A percentile compares a stretch with the other conserved stretches of the same genome.
Conservation (phyloP, 805 yeast species). For the Kuraishia cidri region DNA sequence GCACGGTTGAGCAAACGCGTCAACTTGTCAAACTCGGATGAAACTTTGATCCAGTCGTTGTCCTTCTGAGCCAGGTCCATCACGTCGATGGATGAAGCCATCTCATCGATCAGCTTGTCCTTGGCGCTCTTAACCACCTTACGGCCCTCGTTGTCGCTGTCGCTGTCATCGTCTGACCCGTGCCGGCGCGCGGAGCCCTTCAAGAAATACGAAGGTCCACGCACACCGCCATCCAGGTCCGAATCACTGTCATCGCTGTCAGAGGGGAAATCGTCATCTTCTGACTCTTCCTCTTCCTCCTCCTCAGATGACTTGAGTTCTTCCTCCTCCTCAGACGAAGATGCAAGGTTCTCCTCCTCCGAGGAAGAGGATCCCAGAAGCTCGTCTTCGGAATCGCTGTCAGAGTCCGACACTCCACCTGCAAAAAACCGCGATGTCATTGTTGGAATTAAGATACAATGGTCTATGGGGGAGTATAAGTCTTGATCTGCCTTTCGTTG, state of each 20-base stretch:
- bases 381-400: slow-evolving; percentile 43
- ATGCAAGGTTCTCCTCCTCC: slow-evolving; percentile 27
- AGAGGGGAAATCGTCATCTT: slow-evolving; percentile 25
- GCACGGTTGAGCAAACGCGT: slow-evolving; percentile 59
- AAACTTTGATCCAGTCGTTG: slow-evolving; percentile 73
- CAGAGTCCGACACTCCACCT: slow-evolving; percentile 45
- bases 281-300: slow-evolving; percentile 12
- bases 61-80: slow-evolving; percentile 62
- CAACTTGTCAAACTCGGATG: slow-evolving; percentile 72
- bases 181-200: slow-evolving; percentile 29
- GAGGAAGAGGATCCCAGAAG: slow-evolving; percentile 48
- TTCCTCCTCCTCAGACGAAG: slow-evolving; percentile 8
- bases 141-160: slow-evolving; percentile 60
- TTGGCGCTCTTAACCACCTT: slow-evolving; percentile 89
- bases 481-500: not conserved
- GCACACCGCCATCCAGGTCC: slow-evolving; percentile 36
- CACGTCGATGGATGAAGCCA: slow-evolving; percentile 54
- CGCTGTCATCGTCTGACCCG: slow-evolving; percentile 27
- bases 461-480: too few relatives aligned
- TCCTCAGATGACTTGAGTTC: slow-evolving; percentile 9
- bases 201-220: slow-evolving; percentile 48
- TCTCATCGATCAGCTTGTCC: slow-evolving; percentile 86
- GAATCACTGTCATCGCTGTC: slow-evolving; percentile 34
- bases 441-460: not conserved
- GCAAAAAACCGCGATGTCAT: slow-evolving; percentile 90